Evolutionary conservation across 106 monocot genomes (phyloP).

Genomic region (Dioscorea dumetorum): DNA sequence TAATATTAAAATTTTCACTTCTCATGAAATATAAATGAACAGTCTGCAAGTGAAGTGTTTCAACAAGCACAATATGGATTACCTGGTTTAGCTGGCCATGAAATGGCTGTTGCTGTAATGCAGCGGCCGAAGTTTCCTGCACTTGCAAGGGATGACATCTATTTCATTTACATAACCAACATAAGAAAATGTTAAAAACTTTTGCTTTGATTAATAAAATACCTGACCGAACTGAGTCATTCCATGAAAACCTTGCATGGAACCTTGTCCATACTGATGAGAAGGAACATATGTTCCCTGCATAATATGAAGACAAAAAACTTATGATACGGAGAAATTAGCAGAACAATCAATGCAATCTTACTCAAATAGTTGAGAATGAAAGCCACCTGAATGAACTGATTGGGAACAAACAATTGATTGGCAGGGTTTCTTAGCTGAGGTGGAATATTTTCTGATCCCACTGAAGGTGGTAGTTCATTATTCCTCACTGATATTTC

Average conservation of each 20-base stretch:
- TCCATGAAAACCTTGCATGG: slow-evolving; percentile 27
- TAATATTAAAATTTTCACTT: neutral
- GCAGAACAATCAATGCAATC: too few relatives aligned
- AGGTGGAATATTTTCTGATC: slow-evolving; percentile 9
- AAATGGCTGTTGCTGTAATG: slow-evolving; percentile 18
- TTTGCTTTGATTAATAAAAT: neutral
- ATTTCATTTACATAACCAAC: neutral
- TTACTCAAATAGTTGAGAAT: too few relatives aligned
- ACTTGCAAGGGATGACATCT: slow-evolving; percentile 2
- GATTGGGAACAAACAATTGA: slow-evolving; percentile 24
- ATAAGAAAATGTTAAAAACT: neutral
- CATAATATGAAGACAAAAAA: neutral
- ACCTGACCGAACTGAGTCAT: slow-evolving; percentile 28
- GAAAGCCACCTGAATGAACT: slow-evolving; percentile 28
- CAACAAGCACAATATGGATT: neutral
- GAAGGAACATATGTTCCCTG: slow-evolving; percentile 22
- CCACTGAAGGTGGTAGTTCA: slow-evolving; percentile 9
- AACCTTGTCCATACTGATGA: slow-evolving; percentile 22
- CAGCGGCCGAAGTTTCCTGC: slow-evolving; percentile 20
- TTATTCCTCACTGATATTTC: slow-evolving; percentile 12
- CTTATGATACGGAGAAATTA: too few relatives aligned
- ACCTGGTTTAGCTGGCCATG: slow-evolving; percentile 19
- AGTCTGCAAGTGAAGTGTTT: too few relatives aligned
- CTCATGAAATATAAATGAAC: neutral
- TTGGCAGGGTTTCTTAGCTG: slow-evolving; percentile 18